A percentile compares a stretch with the other conserved stretches of the same genome.
Evolutionary conservation across 768 basidiomycete species (phyloP).

Genomic region (Tulasnella sp.): DNA sequence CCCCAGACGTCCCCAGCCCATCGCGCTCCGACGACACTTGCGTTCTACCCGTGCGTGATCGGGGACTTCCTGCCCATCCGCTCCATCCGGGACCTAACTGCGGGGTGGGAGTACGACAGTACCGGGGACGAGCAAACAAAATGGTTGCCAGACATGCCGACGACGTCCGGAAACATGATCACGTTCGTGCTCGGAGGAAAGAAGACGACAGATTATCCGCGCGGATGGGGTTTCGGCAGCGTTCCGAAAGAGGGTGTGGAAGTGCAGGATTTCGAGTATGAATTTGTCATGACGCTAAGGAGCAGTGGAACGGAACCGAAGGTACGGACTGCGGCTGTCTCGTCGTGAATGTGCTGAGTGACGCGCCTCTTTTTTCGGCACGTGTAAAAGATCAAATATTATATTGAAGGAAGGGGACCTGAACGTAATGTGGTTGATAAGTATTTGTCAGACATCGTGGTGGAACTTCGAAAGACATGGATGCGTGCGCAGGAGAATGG

Average conservation of each 20-base stretch:
- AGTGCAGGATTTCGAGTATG: no score
- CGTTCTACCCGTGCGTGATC: background rate
- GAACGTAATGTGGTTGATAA: conserved; percentile 36
- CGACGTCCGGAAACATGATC: conserved; percentile 78
- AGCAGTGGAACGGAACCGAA: conserved; percentile 89
- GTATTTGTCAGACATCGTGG: conserved; percentile 43
- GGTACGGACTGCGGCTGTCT: conserved; percentile 29
- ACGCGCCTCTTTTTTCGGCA: background rate
- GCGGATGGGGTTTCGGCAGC: conserved; percentile 57
- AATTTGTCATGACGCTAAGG: conserved; percentile 27
- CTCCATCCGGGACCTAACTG: conserved; percentile 61
- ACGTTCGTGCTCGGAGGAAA: conserved; percentile 47
- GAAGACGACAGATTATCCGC: conserved; percentile 33
- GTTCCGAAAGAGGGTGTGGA: conserved; percentile 22
- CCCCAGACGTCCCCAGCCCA: background rate
- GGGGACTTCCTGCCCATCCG: conserved; percentile 43
- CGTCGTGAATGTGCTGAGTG: background rate
- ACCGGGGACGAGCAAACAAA: conserved; percentile 48
- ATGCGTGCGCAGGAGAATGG: conserved; percentile 47
- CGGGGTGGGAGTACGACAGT: conserved; percentile 53
- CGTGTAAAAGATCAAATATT: conserved; percentile 86
- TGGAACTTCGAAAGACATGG: conserved; percentile 54
- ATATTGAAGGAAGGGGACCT: conserved; percentile 65
- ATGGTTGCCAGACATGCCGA: conserved; percentile 46
- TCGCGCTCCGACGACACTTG: background rate